Base-by-base conservation (phyloP, 352 stramenopile species). In the Pythium apleroticum region DNA sequence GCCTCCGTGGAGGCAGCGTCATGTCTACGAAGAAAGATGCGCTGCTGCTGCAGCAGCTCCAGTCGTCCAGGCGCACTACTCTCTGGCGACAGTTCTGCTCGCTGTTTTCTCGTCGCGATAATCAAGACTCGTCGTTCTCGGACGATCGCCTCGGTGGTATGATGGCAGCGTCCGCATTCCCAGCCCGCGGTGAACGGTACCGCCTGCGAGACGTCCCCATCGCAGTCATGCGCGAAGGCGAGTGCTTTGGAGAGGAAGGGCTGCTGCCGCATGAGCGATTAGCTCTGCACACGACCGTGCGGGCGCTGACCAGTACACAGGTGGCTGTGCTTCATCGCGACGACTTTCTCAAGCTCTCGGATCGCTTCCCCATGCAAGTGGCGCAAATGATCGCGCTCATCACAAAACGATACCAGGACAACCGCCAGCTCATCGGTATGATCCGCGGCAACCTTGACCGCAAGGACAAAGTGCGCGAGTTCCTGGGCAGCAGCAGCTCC, bases 191-290 rank as follows among this genome's bases (percentile, higher is more conserved):
- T 22, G 39, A 48, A 48, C 39, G 39, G 15, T 48, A 48, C 24
- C 39, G 39, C 19, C 39, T 48, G 1, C 3, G 52, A 0, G 60
- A 55, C 0, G 68, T 83, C 24, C 75, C 82, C 3, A 73, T 91
- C 22, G 72, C 68, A 0, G 67, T 86, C 0, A 49, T 89, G 4
- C 78, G 78, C 41, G 66, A 75, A 50, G 68, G 77, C 30, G 76
- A 90, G 27, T 88, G 73, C 56, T 89, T 90, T 33, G 81, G 81
- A 11, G 74, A 88, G 54, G 81, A 90, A 85, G 77, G 64, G 0
- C 22, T 69, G 4, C 9, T 63, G 3, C 41, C 62, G 5, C 41
- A 63, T 17, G 39, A 64, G 7, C 55, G 54, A 12, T 37, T 45
- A 5, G 45, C 54, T 0, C 28, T 69, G 1, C 62, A 48, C 54